These are phyloP conservation scores for Sindora glabra DNA, from an alignment of 306 rosid genomes.

Conservation along the genomic window DNA sequence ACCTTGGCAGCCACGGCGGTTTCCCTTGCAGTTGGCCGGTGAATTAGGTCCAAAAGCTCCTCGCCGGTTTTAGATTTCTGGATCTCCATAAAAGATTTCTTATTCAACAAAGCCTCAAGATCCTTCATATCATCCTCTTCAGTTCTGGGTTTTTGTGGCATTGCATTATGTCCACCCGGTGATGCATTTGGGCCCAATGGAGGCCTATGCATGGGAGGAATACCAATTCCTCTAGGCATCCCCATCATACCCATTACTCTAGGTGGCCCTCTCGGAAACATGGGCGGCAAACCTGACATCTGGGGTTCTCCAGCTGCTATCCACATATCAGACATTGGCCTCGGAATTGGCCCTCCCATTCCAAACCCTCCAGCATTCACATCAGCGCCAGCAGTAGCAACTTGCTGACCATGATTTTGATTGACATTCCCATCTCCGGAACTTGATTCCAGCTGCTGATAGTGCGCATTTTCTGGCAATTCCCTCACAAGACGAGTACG, in stretches of 20 bases:
- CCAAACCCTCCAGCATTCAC: slow-evolving; percentile 52
- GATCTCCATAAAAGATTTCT: slow-evolving; percentile 77
- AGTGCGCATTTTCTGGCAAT: slow-evolving; percentile 63
- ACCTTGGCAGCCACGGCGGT: slow-evolving; percentile 99
- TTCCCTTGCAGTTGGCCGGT: slow-evolving; percentile 90
- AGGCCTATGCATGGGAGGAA: slow-evolving; percentile 59
- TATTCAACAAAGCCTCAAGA: slow-evolving; percentile 76
- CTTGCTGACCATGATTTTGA: slow-evolving; percentile 46
- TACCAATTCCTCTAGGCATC: slow-evolving; percentile 51
- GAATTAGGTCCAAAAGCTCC: slow-evolving; percentile 94
- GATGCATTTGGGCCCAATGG: slow-evolving; percentile 51
- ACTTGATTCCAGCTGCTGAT: slow-evolving; percentile 37
- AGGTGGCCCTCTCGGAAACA: slow-evolving; percentile 56
- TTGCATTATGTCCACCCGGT: slow-evolving; percentile 32
- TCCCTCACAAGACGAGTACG: slow-evolving; percentile 73
- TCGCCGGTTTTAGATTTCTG: slow-evolving; percentile 88
- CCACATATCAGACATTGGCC: slow-evolving; percentile 74
- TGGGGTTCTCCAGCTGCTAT: slow-evolving; percentile 59
- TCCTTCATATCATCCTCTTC: slow-evolving; percentile 89
- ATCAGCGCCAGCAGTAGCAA: slow-evolving; percentile 21
- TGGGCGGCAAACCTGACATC: slow-evolving; percentile 45
- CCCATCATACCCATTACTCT: slow-evolving; percentile 63
- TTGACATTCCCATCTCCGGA: slow-evolving; percentile 37
- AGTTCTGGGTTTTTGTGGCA: slow-evolving; percentile 41
- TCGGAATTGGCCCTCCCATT: slow-evolving; percentile 45